Evolutionary conservation across 495 filamentous ascomycete species (phyloP).

Genomic region (Sporormia fimetaria): DNA sequence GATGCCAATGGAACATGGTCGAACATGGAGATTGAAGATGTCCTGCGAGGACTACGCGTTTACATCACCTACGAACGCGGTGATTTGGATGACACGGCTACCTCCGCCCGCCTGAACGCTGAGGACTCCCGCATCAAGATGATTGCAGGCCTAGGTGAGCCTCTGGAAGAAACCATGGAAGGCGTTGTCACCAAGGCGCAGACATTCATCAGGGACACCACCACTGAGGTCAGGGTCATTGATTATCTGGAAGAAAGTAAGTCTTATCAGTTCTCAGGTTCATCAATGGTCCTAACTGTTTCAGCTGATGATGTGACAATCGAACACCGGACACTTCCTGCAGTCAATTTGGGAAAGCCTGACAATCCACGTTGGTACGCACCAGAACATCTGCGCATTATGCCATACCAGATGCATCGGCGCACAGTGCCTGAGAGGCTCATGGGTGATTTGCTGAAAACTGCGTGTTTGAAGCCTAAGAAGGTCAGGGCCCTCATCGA

Average conservation of each 20-base stretch:
- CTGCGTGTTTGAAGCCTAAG: conserved; percentile 1
- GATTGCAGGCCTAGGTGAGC: no score
- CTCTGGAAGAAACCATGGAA: no score
- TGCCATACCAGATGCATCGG: conserved; percentile 3
- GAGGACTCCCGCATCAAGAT: no score
- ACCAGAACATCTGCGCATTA: conserved; percentile 4
- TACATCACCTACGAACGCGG: no score
- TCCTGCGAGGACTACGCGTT: not conserved
- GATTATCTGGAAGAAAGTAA: not conserved
- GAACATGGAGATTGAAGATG: not conserved
- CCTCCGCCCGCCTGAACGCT: no score
- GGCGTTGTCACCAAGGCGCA: not conserved
- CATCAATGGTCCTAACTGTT: not conserved
- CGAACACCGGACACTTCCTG: not conserved
- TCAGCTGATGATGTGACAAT: not conserved
- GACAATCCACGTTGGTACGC: conserved; percentile 2
- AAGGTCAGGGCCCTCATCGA: not conserved
- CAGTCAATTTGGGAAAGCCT: not conserved
- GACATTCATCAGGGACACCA: not conserved
- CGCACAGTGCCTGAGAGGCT: not conserved
- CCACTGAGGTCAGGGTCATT: not conserved
- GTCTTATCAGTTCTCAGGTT: not conserved
- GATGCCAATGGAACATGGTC: no score
- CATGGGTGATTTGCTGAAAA: not conserved
- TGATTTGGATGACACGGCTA: no score